These are phyloP conservation scores for Leccinum angustisporum DNA, from an alignment of 1,284 basidiomycete genomes.

Conservation along the genomic window DNA sequence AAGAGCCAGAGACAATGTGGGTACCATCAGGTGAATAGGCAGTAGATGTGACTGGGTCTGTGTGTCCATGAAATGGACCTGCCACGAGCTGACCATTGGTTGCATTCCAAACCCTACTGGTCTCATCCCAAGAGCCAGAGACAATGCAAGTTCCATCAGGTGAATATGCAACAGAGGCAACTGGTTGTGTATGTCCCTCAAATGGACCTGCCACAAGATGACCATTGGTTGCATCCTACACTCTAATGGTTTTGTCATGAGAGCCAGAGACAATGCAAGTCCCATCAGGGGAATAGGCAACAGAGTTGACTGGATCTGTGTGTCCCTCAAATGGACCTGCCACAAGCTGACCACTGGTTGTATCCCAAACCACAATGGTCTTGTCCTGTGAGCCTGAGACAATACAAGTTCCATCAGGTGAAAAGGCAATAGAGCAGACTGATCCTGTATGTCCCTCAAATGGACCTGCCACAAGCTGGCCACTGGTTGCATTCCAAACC, in stretches of 20 bases:
- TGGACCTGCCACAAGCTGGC: neutral
- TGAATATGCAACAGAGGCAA: neutral
- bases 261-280: neutral
- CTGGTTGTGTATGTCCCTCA: neutral
- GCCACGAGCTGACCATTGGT: neutral
- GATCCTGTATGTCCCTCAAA: neutral
- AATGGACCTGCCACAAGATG: neutral
- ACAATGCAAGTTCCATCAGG: neutral
- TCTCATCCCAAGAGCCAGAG: neutral
- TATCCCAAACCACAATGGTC: neutral
- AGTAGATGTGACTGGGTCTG: neutral
- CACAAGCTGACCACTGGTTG: neutral
- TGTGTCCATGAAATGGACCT: neutral
- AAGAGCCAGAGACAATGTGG: neutral
- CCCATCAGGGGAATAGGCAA: neutral
- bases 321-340: neutral
- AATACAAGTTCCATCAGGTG: neutral
- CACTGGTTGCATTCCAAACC: neutral
- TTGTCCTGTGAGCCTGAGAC: neutral
- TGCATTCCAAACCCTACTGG: neutral
- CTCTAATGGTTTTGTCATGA: neutral
- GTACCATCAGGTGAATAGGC: neutral
- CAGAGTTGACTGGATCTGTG: rapidly evolving
- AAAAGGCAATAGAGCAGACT: neutral
- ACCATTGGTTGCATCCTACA: neutral